A percentile compares a stretch with the other conserved stretches of the same genome.
Conservation (phyloP, 2,329 filamentous ascomycete species). For the Paecilomyces formosus region DNA sequence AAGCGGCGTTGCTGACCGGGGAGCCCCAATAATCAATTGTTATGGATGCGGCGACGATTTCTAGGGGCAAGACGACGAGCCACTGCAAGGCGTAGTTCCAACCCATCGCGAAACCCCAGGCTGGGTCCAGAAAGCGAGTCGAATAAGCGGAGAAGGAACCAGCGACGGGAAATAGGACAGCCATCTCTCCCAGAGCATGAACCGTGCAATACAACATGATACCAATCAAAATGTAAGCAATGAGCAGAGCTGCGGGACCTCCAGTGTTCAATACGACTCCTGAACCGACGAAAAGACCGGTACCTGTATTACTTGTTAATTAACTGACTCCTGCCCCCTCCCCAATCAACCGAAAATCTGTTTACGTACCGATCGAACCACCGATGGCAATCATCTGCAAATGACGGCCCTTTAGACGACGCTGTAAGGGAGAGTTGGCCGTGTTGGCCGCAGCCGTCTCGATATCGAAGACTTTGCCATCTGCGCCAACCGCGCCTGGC, state of each 20-base stretch:
- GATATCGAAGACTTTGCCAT: conserved; percentile 54
- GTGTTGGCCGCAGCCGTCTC: conserved; percentile 57
- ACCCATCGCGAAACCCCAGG: conserved; percentile 92
- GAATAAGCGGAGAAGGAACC: conserved; percentile 91
- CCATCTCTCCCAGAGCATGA: conserved; percentile 84
- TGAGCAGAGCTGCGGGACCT: conserved; percentile 68
- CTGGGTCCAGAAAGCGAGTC: conserved; percentile 84
- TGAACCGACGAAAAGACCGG: conserved; percentile 80
- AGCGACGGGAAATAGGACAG: conserved; percentile 81
- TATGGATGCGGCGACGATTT: conserved; percentile 79
- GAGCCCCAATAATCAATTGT: conserved; percentile 76
- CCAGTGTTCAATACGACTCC: conserved; percentile 63
- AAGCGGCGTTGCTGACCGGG: conserved; percentile 60
- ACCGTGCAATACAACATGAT: conserved; percentile 87
- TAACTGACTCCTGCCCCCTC: not conserved
- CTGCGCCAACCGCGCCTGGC: conserved; percentile 35
- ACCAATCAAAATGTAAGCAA: conserved; percentile 74
- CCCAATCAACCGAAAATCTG: not conserved
- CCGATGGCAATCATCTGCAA: conserved; percentile 97
- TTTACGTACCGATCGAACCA: conserved; percentile 65
- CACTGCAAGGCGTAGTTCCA: conserved; percentile 92
- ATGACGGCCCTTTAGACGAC: conserved; percentile 75
- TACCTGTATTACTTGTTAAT: conserved; percentile 43
- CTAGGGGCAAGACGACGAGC: conserved; percentile 74
- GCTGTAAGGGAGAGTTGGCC: conserved; percentile 64